Conservation (phyloP, 2,329 filamentous ascomycete species). For the Colletotrichum gloeosporioides region DNA sequence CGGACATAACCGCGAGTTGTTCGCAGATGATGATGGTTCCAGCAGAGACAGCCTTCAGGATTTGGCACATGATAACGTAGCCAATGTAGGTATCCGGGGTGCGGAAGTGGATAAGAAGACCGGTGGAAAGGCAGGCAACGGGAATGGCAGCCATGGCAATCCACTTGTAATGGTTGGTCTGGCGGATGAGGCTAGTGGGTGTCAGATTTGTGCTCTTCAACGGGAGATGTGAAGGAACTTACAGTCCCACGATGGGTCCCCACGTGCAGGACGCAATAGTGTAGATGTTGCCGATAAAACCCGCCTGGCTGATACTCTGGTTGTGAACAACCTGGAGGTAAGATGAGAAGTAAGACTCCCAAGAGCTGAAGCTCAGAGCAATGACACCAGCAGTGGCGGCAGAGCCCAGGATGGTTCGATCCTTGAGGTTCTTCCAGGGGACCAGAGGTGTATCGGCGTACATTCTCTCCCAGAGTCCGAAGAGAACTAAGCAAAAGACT, state of each 20-base stretch:
- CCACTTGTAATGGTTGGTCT: constrained; percentile 37
- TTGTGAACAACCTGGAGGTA: constrained; percentile 42
- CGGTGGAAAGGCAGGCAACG: constrained; percentile 31
- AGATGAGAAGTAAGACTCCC: constrained; percentile 41
- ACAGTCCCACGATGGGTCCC: constrained; percentile 43
- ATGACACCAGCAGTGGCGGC: constrained; percentile 45
- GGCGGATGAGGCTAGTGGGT: constrained; percentile 41
- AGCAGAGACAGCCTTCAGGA: constrained; percentile 45
- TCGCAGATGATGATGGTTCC: constrained; percentile 49
- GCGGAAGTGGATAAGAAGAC: constrained; percentile 41
- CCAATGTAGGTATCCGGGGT: constrained; percentile 33
- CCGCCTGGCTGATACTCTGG: constrained; percentile 29
- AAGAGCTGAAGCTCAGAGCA: constrained; percentile 42
- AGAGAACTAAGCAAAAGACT: constrained; percentile 5
- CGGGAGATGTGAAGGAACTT: not conserved
- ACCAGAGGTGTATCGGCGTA: constrained; percentile 53
- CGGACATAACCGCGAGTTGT: constrained; percentile 38
- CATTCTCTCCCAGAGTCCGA: constrained; percentile 44
- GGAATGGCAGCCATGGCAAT: constrained; percentile 33
- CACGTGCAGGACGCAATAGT: constrained; percentile 42
- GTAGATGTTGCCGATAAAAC: constrained; percentile 37
- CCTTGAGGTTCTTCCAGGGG: constrained; percentile 42
- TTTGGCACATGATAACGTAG: constrained; percentile 42
- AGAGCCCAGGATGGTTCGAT: constrained; percentile 28
- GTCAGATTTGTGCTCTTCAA: constrained; percentile 37